Base-by-base conservation (phyloP, 2,329 filamentous ascomycete species). In the Didymella exigua region DNA sequence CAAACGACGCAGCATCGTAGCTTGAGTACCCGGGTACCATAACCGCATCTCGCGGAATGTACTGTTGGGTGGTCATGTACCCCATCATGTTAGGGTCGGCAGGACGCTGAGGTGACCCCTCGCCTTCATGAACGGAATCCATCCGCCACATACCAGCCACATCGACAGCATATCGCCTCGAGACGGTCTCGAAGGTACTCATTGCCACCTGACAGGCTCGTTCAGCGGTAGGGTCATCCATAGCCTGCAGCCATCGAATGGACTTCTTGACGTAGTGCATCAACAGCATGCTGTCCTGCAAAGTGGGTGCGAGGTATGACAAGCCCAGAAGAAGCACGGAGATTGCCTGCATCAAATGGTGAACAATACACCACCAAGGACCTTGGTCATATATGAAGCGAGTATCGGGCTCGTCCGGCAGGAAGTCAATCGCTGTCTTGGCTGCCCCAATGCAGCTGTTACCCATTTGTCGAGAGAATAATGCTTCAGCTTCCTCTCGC, bases 321-420 rank as follows among this genome's bases (percentile, higher is more conserved):
- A 78, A 57, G 42, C 71, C 75, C 16, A 76, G 67, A 54, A 77
- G 66, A 29, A 78, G 62, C 23, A 77, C 64, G 5, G 72, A 70
- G 3, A 70, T 60, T 0, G 76, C 73, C 59, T 78, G 77, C 66
- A 77, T 74, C 19, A 78, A 50, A 41, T 75, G 68, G 24, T 72
- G 68, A n/a, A 77, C 61, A 23, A 75, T 59, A 49, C 69, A 73
- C 75, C 75, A 78, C 77, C 77, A 79, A 3, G 77, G 77, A 1
- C 69, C 69, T 19, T 68, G 62, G 30, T 69, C 53, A 48, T 76
- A 75, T 5, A 72, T 43, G 29, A 61, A 60, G 2, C 68, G 48
- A 10, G 71, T 53, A 51, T 67, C 60, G 1, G 68, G 61, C 45
- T 71, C 62, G 18, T 73, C 67, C 2, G 75, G 76, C 4, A 78